Base-by-base conservation (phyloP, 2,329 filamentous ascomycete genomes). In the Colletotrichum paranaense region DNA sequence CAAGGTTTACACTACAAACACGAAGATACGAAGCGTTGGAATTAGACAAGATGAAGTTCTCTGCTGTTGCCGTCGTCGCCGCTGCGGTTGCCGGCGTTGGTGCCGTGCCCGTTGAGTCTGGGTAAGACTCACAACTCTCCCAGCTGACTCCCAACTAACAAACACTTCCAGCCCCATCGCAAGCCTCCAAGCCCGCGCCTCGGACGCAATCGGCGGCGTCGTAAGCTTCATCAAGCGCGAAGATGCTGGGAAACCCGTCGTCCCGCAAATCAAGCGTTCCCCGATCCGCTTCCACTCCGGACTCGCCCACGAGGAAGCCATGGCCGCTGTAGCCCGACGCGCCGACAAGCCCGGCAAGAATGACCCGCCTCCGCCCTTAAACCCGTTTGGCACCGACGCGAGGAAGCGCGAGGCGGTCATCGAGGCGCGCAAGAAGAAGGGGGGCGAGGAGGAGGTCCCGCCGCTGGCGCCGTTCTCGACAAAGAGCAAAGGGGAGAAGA, bases 221-320 rank as follows among this genome's bases (percentile, higher is more conserved):
- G 60, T 70, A 26, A 52, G 42, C 60, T 60, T 70, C 60, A 70
- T 70, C 55, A 67, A 67, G 55, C 55, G 70, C 67, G 70, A 73
- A 14, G 55, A 73, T 32, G 59, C 35, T 55, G 66, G 66, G 19
- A 12, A 35, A 5, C 24, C 70, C 22, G 60, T 62, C 55, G 46
- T 70, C 16, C 55, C 56, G 12, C 42, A 70, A 19, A 49, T 65
- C 16, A 64, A 60, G 42, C 70, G 70, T 1, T 38, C 42, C 2
- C 53, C 60, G 38, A 42, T 73, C n/a, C 67, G 67, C 11, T 65
- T 73, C 55, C 60, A 65, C 46, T 65, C 38, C 60, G 59, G n/a
- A 14, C 70, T 62, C 32, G 55, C 52, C n/a, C 65, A 28, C 5
- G 66, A 72, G 38, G n/a, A 59, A 46, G 60, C 46, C 66, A n/a